Evolutionary conservation across 495 filamentous ascomycete species (phyloP).

Genomic region (Aspergillus ostianus): DNA sequence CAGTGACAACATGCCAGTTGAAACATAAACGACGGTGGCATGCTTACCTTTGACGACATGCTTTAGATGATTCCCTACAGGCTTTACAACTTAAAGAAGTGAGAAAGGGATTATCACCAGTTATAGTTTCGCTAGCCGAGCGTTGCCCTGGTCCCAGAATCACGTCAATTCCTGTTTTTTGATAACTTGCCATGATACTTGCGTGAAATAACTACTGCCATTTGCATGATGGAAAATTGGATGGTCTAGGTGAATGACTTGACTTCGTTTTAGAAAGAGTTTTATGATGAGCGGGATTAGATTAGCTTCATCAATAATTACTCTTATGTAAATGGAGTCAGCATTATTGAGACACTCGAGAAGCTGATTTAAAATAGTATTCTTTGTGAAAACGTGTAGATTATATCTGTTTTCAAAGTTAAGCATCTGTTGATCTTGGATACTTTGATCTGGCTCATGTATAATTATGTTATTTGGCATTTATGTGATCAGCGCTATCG

Average conservation of each 20-base stretch:
- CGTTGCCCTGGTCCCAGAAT: too few species aligned
- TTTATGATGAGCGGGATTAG: background rate
- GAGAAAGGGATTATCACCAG: too few species aligned
- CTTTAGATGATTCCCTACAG: too few species aligned
- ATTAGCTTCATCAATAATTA: constrained; percentile 2
- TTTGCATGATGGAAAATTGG: constrained; percentile 1
- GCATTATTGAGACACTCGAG: background rate
- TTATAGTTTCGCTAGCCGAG: too few species aligned
- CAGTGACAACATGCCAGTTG: too few species aligned
- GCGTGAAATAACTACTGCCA: constrained; percentile 1
- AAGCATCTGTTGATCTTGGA: constrained; percentile 1
- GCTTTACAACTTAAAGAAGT: too few species aligned
- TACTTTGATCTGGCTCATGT: background rate
- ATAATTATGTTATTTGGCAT: constrained; percentile 5
- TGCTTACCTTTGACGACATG: too few species aligned
- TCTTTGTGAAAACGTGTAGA: background rate
- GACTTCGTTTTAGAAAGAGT: constrained; percentile 5
- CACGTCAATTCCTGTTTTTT: too few species aligned
- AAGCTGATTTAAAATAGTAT: constrained; percentile 1
- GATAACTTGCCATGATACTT: too few species aligned
- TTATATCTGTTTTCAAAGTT: constrained; percentile 1
- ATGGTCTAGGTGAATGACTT: constrained; percentile 2
- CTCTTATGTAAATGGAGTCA: background rate
- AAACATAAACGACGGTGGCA: too few species aligned
- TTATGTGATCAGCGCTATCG: constrained; percentile 1